phyloP scores from a whole-genome alignment of 805 yeast species.

The Candida silvicultrix region DNA sequence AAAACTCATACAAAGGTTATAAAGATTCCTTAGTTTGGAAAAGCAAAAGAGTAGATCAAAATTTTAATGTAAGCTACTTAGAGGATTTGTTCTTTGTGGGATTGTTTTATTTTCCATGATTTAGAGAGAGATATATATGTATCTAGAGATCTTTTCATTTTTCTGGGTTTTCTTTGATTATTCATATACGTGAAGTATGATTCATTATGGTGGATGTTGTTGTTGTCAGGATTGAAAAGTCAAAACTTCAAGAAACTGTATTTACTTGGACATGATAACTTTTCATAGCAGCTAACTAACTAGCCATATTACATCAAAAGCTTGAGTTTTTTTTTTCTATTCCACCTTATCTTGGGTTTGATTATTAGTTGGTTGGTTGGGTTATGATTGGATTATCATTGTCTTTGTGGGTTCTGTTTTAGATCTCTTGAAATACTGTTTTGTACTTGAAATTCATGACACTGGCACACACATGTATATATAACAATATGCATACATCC shows the following conservation, averaged over 20 bases:
- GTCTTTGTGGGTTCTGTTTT: too few relatives aligned
- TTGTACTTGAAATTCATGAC: too few relatives aligned
- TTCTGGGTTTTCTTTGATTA: not conserved
- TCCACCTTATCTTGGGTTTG: not conserved
- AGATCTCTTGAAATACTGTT: too few relatives aligned
- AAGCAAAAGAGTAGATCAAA: not conserved
- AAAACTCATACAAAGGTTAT: not conserved
- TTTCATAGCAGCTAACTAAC: not conserved
- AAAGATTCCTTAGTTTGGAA: not conserved
- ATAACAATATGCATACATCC: too few relatives aligned
- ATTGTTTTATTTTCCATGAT: not conserved
- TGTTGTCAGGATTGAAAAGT: not conserved
- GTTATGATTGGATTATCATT: too few relatives aligned
- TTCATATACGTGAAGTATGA: not conserved
- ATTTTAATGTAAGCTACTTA: not conserved
- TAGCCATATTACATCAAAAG: too few relatives aligned
- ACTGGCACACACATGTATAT: too few relatives aligned
- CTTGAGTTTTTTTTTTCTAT: not conserved
- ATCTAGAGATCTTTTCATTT: not conserved
- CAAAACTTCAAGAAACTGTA: too few relatives aligned
- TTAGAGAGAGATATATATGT: not conserved
- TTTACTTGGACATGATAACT: too few relatives aligned
- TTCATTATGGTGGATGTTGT: not conserved
- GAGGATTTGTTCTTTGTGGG: not conserved
- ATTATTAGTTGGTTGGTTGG: too few relatives aligned